These are phyloP conservation scores for Hypholoma fasciculare DNA, from an alignment of 768 basidiomycete genomes.

Conservation along the genomic window DNA sequence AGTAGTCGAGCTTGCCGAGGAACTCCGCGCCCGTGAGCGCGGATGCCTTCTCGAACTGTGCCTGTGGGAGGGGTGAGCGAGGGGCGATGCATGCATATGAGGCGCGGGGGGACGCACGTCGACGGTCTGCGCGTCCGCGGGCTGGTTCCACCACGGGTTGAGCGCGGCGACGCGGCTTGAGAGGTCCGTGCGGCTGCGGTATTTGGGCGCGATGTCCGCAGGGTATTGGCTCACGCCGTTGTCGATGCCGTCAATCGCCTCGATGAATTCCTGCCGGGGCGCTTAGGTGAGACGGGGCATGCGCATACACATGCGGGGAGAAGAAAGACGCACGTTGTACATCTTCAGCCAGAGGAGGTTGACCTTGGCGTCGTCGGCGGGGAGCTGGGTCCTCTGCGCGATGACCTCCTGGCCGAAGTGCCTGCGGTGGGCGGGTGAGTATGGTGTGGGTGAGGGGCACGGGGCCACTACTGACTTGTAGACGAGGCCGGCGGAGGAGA, in stretches of 20 bases:
- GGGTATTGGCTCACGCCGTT: slow-evolving; percentile 90
- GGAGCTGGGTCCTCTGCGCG: slow-evolving; percentile 52
- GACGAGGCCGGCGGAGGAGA: slow-evolving; percentile 90
- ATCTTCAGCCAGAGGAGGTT: slow-evolving; percentile 83
- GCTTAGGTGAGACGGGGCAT: not conserved
- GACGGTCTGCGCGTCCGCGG: slow-evolving; percentile 57
- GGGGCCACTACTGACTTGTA: slow-evolving; percentile 73
- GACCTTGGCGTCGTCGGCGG: slow-evolving; percentile 61
- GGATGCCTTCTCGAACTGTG: slow-evolving; percentile 78
- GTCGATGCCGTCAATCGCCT: slow-evolving; percentile 93
- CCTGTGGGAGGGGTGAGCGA: slow-evolving; percentile 35
- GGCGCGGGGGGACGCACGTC: slow-evolving; percentile 56
- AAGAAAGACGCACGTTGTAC: slow-evolving; percentile 60
- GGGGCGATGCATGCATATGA: not conserved
- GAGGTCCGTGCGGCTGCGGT: slow-evolving; percentile 80
- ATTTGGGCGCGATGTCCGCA: slow-evolving; percentile 62
- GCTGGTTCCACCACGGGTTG: slow-evolving; percentile 93
- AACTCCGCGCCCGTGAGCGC: slow-evolving; percentile 85
- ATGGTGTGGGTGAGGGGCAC: not conserved
- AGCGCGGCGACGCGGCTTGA: slow-evolving; percentile 80
- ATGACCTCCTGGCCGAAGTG: slow-evolving; percentile 92
- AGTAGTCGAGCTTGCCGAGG: slow-evolving; percentile 73
- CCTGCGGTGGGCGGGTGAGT: slow-evolving; percentile 35
- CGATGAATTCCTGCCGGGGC: slow-evolving; percentile 76
- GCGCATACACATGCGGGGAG: not conserved